Conservation (phyloP, 352 stramenopile genomes). For the Thalassiosira mediterranea region DNA sequence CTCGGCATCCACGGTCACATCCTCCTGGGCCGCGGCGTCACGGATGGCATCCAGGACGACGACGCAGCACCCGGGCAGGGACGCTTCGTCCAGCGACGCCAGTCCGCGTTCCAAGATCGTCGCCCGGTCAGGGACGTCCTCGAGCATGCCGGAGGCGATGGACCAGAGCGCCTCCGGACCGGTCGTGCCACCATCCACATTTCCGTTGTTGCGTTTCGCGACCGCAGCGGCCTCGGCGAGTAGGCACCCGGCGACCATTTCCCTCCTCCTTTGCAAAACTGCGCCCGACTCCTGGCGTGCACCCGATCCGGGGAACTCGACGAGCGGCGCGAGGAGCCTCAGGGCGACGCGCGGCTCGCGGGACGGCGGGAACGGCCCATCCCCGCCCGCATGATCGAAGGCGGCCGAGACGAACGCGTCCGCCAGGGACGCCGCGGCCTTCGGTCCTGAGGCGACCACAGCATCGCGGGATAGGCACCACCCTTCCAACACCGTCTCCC, state of each 20-base stretch:
- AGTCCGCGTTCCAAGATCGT: slow-evolving; percentile 35
- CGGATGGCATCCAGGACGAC: slow-evolving; percentile 37
- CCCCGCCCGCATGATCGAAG: background rate
- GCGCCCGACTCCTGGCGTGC: slow-evolving; percentile 7
- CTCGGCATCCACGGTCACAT: slow-evolving; percentile 40
- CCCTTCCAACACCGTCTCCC: no score
- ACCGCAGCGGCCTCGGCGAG: slow-evolving; percentile 54
- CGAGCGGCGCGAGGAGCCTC: slow-evolving; percentile 61
- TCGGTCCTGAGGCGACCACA: no score
- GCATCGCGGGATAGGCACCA: no score
- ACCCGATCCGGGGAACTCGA: slow-evolving; percentile 41
- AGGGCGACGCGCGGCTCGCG: slow-evolving; percentile 65
- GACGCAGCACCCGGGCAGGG: slow-evolving; percentile 22
- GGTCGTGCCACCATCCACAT: slow-evolving; percentile 4
- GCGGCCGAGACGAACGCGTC: slow-evolving; percentile 20
- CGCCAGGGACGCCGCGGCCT: slow-evolving; percentile 7
- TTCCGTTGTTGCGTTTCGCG: slow-evolving; percentile 13
- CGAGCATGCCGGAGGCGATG: slow-evolving; percentile 43
- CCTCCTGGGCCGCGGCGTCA: slow-evolving; percentile 23
- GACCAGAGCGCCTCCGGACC: slow-evolving; percentile 27
- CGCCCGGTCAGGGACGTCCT: slow-evolving; percentile 42
- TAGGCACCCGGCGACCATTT: slow-evolving; percentile 64
- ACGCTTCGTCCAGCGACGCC: slow-evolving; percentile 14
- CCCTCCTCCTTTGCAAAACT: slow-evolving; percentile 20
- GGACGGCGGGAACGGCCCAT: background rate